Evolutionary conservation across 768 basidiomycete genomes (phyloP).

Genomic region (Peribolospora baueri): DNA sequence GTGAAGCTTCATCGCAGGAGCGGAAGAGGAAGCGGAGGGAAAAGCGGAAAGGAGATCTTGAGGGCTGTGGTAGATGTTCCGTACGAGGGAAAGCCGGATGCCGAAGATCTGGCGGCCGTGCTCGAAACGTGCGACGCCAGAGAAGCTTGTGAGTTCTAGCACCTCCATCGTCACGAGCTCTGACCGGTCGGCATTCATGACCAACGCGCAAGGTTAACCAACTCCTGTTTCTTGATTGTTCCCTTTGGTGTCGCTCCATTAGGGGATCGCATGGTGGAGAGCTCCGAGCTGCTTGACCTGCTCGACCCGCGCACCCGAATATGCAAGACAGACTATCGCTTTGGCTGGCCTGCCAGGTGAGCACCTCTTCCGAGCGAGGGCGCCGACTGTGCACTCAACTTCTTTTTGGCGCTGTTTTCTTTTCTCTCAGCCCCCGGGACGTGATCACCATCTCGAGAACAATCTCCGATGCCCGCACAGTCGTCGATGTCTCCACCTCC

Average conservation of each 20-base stretch:
- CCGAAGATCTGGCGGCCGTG: constrained; percentile 60
- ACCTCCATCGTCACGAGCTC: neutral
- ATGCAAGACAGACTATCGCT: constrained; percentile 63
- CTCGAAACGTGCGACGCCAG: constrained; percentile 65
- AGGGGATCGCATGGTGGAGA: constrained; percentile 85
- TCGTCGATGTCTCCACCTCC: constrained; percentile 82
- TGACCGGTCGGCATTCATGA: neutral
- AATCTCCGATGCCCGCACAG: constrained; percentile 47
- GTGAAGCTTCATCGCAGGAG: constrained; percentile 22
- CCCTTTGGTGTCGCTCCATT: constrained; percentile 14
- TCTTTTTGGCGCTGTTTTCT: neutral
- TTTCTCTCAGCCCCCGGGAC: constrained; percentile 48
- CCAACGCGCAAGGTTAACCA: neutral
- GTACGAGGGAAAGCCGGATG: constrained; percentile 29
- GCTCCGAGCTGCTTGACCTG: constrained; percentile 55
- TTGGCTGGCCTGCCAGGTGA: constrained; percentile 94
- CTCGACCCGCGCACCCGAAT: constrained; percentile 68
- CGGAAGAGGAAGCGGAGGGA: neutral
- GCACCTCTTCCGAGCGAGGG: constrained; percentile 16
- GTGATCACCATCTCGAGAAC: constrained; percentile 78
- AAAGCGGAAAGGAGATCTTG: constrained; percentile 25
- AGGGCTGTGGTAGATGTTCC: constrained; percentile 60
- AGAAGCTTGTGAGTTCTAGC: constrained; percentile 25
- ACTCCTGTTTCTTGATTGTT: neutral
- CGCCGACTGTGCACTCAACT: neutral